Percentiles rank a stretch among this genome's conserved stretches.
These are phyloP conservation scores for Orbilia blumenaviensis DNA, from an alignment of 2,329 filamentous ascomycete species.

Conservation along the genomic window DNA sequence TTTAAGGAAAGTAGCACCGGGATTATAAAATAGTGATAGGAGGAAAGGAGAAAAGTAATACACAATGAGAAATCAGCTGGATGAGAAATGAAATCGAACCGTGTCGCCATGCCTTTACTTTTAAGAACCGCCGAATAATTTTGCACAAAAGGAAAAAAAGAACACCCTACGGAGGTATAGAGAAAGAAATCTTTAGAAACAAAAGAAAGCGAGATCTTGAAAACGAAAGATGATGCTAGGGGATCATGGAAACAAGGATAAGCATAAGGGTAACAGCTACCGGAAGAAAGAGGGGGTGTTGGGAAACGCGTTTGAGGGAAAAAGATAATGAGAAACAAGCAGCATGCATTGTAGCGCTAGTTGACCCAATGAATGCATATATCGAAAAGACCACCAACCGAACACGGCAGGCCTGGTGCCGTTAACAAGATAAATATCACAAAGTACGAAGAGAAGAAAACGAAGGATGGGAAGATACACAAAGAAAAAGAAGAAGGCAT, in stretches of 20 bases:
- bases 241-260: too few species aligned
- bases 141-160: neutral
- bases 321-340: neutral
- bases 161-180: slow-evolving; percentile 1
- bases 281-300: neutral
- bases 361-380: too few species aligned
- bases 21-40: too few species aligned
- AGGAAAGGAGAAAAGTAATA: neutral
- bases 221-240: too few species aligned
- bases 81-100: neutral
- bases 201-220: neutral
- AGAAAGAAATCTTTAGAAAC: neutral
- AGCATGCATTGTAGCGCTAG: too few species aligned
- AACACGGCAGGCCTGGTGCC: too few species aligned
- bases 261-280: too few species aligned
- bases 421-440: too few species aligned
- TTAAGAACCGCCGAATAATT: neutral
- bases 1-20: too few species aligned
- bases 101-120: slow-evolving; percentile 16
- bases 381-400: too few species aligned
- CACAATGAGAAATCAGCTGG: neutral
- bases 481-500: neutral
- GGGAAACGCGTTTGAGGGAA: neutral
- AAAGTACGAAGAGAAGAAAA: neutral
- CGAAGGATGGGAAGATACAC: neutral